These are phyloP conservation scores for Russula abietina DNA, from an alignment of 768 basidiomycete genomes.

Conservation along the genomic window DNA sequence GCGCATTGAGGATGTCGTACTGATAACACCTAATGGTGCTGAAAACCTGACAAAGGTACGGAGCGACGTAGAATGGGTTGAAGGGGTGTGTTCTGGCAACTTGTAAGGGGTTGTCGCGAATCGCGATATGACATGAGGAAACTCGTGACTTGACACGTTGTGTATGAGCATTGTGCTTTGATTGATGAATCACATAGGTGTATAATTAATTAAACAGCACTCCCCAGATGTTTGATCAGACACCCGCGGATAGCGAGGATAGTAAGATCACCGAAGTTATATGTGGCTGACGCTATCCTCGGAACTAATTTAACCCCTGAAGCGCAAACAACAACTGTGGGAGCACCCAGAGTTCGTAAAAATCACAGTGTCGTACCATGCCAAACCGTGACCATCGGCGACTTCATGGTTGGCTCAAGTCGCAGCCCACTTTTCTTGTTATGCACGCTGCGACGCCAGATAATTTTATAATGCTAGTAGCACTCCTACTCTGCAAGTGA, in stretches of 20 bases:
- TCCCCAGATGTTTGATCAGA: not conserved
- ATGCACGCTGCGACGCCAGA: not conserved
- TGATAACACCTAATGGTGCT: slow-evolving; percentile 65
- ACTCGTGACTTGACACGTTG: not conserved
- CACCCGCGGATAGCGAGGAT: not conserved
- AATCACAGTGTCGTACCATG: not conserved
- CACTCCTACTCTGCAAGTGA: not conserved
- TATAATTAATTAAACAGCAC: not conserved
- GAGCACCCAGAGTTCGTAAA: too few relatives aligned
- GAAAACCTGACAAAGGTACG: slow-evolving; percentile 83
- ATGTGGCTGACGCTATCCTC: too few relatives aligned
- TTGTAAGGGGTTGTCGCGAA: slow-evolving; percentile 24
- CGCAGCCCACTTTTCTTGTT: not conserved
- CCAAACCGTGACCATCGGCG: not conserved
- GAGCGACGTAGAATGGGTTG: slow-evolving; percentile 80
- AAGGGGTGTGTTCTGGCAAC: slow-evolving; percentile 71
- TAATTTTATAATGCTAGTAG: too few relatives aligned
- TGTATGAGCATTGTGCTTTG: not conserved
- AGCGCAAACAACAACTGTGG: too few relatives aligned
- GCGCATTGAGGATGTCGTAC: slow-evolving; percentile 86
- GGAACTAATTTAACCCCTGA: too few relatives aligned
- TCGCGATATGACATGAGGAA: not conserved
- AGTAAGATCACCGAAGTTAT: not conserved
- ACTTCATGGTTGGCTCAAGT: too few relatives aligned
- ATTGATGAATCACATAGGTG: not conserved